Percentiles rank a stretch among this genome's conserved stretches.
Evolutionary conservation across 768 basidiomycete species (phyloP).

Genomic region (Russula vinacea): DNA sequence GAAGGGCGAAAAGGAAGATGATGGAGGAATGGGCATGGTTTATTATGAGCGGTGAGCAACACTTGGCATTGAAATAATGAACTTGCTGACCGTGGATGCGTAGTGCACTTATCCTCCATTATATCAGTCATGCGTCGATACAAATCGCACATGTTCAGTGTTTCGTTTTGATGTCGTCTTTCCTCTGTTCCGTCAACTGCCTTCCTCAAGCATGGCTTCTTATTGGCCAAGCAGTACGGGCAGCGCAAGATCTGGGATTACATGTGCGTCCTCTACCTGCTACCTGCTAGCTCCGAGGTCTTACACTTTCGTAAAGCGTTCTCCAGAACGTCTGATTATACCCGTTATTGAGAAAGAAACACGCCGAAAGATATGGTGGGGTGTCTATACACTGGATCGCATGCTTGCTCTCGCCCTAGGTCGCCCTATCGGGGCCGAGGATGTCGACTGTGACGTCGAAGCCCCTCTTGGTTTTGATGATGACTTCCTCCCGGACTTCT

Average conservation of each 20-base stretch:
- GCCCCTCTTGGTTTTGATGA: conserved; percentile 82
- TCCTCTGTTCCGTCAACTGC: conserved; percentile 89
- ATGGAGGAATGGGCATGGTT: conserved; percentile 85
- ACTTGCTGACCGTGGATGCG: conserved; percentile 11
- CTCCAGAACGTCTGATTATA: conserved; percentile 68
- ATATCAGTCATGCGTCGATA: conserved; percentile 84
- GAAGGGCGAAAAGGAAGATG: conserved; percentile 56
- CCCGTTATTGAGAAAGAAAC: conserved; percentile 83
- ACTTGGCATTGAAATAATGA: neutral
- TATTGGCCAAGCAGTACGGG: conserved; percentile 85
- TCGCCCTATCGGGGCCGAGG: conserved; percentile 83
- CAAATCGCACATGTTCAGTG: conserved; percentile 88
- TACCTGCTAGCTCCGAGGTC: conserved; percentile 29
- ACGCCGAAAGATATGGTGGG: conserved; percentile 91
- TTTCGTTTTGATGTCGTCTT: conserved; percentile 84
- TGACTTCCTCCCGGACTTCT: conserved; percentile 68
- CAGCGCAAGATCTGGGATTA: conserved; percentile 86
- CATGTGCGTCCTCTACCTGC: conserved; percentile 57
- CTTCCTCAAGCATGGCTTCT: conserved; percentile 93
- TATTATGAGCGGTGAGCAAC: conserved; percentile 76
- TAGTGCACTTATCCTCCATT: conserved; percentile 86
- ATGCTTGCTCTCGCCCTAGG: conserved; percentile 91
- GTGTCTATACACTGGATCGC: conserved; percentile 83
- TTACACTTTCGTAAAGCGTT: conserved; percentile 52
- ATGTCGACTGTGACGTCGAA: conserved; percentile 88